phyloP scores from a whole-genome alignment of 768 basidiomycete species.

The Pleurotus platypus region DNA sequence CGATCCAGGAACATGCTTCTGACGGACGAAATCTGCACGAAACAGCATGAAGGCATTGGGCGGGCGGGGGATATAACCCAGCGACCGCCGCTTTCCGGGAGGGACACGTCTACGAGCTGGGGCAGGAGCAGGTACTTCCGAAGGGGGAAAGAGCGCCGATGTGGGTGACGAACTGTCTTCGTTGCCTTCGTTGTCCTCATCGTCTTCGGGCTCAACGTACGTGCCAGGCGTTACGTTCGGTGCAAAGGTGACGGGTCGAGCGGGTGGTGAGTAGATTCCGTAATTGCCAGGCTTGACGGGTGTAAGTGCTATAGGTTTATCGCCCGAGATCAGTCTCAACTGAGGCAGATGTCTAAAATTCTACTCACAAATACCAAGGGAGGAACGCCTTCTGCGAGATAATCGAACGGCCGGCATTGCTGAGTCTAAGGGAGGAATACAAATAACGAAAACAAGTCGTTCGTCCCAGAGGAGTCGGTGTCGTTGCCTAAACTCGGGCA shows the following conservation, averaged over 20 bases:
- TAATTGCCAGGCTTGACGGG: slow-evolving; percentile 54
- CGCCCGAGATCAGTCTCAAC: background rate
- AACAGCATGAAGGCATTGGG: slow-evolving; percentile 89
- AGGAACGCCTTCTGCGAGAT: slow-evolving; percentile 38
- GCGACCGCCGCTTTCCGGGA: slow-evolving; percentile 57
- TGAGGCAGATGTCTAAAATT: slow-evolving; percentile 2
- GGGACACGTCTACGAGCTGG: slow-evolving; percentile 46
- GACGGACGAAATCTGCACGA: slow-evolving; percentile 77
- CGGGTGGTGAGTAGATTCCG: slow-evolving; percentile 37
- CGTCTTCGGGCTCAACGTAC: slow-evolving; percentile 32
- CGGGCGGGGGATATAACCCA: slow-evolving; percentile 72
- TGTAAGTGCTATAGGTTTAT: slow-evolving; percentile 20
- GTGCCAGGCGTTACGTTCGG: slow-evolving; percentile 59
- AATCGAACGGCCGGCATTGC: slow-evolving; percentile 32
- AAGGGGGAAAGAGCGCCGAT: slow-evolving; percentile 52
- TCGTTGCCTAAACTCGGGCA: slow-evolving; percentile 15
- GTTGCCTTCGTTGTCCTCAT: slow-evolving; percentile 15
- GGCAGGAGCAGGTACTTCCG: slow-evolving; percentile 33
- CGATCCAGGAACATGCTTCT: slow-evolving; percentile 73
- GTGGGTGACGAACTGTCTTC: slow-evolving; percentile 26
- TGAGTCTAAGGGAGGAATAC: slow-evolving; percentile 1
- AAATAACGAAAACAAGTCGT: slow-evolving; percentile 8
- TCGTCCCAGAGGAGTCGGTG: slow-evolving; percentile 10
- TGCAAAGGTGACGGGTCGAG: slow-evolving; percentile 58
- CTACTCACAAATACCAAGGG: slow-evolving; percentile 27